A percentile compares a stretch with the other conserved stretches of the same genome.
Evolutionary conservation across 306 rosid genomes (phyloP).

Genomic region (Trifolium pratense): DNA sequence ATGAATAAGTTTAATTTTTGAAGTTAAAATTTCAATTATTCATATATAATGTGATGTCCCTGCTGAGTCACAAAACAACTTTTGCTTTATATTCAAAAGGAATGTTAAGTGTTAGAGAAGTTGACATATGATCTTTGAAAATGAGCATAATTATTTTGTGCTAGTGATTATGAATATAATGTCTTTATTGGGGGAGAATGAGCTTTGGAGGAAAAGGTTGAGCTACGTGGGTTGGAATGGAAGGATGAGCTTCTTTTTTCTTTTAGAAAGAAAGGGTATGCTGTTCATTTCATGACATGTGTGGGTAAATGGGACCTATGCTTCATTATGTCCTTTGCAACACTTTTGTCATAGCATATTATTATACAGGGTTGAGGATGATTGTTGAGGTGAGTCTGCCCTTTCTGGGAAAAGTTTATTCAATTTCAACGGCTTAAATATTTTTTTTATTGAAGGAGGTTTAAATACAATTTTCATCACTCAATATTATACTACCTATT

Average conservation of each 20-base stretch:
- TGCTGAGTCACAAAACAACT: too few species aligned
- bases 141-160: too few species aligned
- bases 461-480: not conserved
- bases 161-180: too few species aligned
- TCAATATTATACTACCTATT: not conserved
- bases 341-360: slow-evolving; percentile 10
- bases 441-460: not conserved
- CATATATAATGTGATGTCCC: too few species aligned
- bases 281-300: not conserved
- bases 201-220: slow-evolving; percentile 1
- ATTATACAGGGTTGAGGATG: slow-evolving; percentile 7
- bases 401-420: not conserved
- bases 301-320: slow-evolving; percentile 29
- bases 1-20: too few species aligned
- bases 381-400: not conserved
- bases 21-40: too few species aligned
- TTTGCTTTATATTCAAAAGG: too few species aligned
- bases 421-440: not conserved
- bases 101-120: too few species aligned
- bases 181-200: not conserved
- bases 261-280: slow-evolving; percentile 11
- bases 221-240: slow-evolving; percentile 31
- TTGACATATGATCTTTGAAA: too few species aligned
- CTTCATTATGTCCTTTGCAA: slow-evolving; percentile 18
- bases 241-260: not conserved